phyloP scores from a whole-genome alignment of 495 filamentous ascomycete species.

The Aspergillus cavernicola region DNA sequence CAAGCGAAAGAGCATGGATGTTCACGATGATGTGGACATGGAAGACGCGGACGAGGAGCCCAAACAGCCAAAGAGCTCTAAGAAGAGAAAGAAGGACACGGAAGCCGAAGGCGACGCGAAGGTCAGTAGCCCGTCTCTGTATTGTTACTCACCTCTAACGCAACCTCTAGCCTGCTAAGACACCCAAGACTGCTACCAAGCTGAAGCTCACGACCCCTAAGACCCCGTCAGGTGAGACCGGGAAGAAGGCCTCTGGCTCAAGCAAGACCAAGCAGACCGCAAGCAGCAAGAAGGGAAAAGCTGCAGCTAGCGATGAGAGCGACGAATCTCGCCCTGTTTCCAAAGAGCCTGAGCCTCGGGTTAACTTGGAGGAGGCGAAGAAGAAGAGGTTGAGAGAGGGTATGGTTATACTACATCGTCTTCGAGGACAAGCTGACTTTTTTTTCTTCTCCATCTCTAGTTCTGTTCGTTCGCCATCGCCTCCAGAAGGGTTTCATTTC shows the following conservation, averaged over 20 bases:
- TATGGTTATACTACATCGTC: slow-evolving; percentile 28
- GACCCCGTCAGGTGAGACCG: slow-evolving; percentile 38
- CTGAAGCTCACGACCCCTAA: slow-evolving; percentile 53
- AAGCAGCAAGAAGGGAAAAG: slow-evolving; percentile 35
- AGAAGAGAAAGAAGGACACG: slow-evolving; percentile 64
- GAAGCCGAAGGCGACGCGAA: slow-evolving; percentile 52
- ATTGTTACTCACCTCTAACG: background rate
- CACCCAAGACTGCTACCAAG: slow-evolving; percentile 56
- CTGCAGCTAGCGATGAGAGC: slow-evolving; percentile 39
- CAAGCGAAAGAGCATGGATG: slow-evolving; percentile 57
- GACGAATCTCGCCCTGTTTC: slow-evolving; percentile 42
- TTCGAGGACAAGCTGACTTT: slow-evolving; percentile 6
- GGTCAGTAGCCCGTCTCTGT: background rate
- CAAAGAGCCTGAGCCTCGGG: slow-evolving; percentile 51
- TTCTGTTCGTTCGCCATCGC: slow-evolving; percentile 82
- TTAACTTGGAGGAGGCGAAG: slow-evolving; percentile 58
- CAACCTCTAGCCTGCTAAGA: slow-evolving; percentile 48
- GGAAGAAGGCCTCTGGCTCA: slow-evolving; percentile 51
- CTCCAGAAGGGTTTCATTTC: slow-evolving; percentile 89
- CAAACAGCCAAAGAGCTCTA: slow-evolving; percentile 53
- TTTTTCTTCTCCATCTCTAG: slow-evolving; percentile 35
- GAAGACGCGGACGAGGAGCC: slow-evolving; percentile 58
- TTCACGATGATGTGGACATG: slow-evolving; percentile 66
- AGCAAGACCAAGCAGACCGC: slow-evolving; percentile 57
- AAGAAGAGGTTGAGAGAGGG: slow-evolving; percentile 66